Percentiles rank a stretch among this genome's conserved stretches.
Evolutionary conservation across 306 rosid species (phyloP).

Genomic region (Inga leiocalycina): DNA sequence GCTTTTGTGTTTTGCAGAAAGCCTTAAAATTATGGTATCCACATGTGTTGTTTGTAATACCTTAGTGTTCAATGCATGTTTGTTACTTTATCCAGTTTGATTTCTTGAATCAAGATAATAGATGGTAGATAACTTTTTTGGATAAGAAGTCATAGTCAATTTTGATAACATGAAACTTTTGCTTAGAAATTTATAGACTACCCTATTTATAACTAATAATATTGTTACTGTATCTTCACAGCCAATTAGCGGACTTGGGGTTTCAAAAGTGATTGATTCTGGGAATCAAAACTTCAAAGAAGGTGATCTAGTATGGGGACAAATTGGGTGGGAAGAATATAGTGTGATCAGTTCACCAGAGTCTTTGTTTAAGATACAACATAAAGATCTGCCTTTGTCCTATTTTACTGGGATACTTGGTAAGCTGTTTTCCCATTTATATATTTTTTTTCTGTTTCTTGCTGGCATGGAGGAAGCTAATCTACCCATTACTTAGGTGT

Average conservation of each 20-base stretch:
- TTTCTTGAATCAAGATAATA: not conserved
- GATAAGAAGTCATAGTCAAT: not conserved
- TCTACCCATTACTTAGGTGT: not conserved
- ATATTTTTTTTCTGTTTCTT: no score
- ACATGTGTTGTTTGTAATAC: no score
- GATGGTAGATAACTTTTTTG: not conserved
- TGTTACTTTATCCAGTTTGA: not conserved
- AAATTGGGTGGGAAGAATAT: constrained; percentile 25
- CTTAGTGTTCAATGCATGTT: not conserved
- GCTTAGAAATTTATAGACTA: not conserved
- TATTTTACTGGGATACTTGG: constrained; percentile 60
- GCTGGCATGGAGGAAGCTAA: not conserved
- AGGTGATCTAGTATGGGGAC: constrained; percentile 24
- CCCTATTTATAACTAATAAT: not conserved
- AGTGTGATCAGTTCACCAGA: constrained; percentile 27
- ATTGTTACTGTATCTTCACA: constrained; percentile 26
- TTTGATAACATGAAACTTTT: not conserved
- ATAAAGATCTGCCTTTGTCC: constrained; percentile 53
- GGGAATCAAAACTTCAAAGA: constrained; percentile 4
- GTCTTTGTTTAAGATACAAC: constrained; percentile 41
- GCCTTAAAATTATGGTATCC: no score
- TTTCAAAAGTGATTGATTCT: constrained; percentile 14
- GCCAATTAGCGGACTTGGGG: constrained; percentile 53
- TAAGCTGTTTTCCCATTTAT: constrained; percentile 8
- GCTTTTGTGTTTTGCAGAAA: no score